Evolutionary conservation across 306 rosid species (phyloP).

Genomic region (Cucurbita maxima): DNA sequence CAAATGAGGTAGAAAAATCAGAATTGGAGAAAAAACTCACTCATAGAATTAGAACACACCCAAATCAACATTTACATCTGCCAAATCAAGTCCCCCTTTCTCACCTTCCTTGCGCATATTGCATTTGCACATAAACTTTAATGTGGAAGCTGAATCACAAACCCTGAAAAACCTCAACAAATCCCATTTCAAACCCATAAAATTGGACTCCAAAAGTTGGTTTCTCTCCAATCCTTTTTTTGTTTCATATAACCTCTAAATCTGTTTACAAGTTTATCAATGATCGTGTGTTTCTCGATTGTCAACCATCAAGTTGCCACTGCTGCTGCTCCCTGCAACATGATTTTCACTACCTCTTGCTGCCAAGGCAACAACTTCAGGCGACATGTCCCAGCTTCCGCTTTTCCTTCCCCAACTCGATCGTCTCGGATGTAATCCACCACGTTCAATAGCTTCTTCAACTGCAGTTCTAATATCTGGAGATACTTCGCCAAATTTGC

Average conservation of each 20-base stretch:
- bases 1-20: conserved; percentile 24
- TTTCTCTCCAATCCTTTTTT: neutral
- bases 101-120: neutral
- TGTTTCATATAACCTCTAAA: neutral
- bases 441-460: conserved; percentile 49
- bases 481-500: conserved; percentile 56
- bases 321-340: conserved; percentile 44
- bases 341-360: conserved; percentile 75
- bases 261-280: neutral
- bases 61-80: conserved; percentile 41
- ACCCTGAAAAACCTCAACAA: conserved; percentile 6
- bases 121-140: conserved; percentile 35
- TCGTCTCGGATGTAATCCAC: conserved; percentile 70
- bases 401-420: conserved; percentile 99
- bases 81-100: conserved; percentile 17
- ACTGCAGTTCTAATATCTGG: conserved; percentile 64
- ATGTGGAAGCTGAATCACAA: conserved; percentile 19
- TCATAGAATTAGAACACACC: conserved; percentile 28
- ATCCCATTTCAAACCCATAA: conserved; percentile 11
- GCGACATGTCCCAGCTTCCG: conserved; percentile 99
- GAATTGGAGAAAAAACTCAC: conserved; percentile 24
- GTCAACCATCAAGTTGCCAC: conserved; percentile 20
- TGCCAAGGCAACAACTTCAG: conserved; percentile 88
- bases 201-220: neutral
- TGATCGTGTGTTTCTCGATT: conserved; percentile 14